Base-by-base conservation (phyloP, 306 rosid genomes). In the Luffa acutangula region DNA sequence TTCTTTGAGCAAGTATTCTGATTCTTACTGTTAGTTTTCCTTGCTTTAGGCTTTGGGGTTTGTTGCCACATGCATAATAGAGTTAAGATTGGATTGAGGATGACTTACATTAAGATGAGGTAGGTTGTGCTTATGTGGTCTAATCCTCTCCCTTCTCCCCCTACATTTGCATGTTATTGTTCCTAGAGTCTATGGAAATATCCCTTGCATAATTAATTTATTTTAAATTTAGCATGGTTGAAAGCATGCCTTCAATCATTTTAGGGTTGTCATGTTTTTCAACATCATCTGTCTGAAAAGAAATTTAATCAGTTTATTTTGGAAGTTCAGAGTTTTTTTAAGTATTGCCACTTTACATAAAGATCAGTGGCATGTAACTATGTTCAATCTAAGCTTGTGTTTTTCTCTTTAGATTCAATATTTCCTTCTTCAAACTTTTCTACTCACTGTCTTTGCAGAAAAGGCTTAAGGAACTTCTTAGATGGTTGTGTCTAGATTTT, bases 1-100 rank as follows among this genome's bases (percentile, higher is more conserved):
- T 21, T 43, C 12, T 36, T 41, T 54, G 34, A 37, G 18, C 15
- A 20, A 54, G 65, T 33, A 53, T 39, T 37, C 20, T 53, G 15
- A 76, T 54, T 54, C 79, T 58, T 76, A 57, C 6, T 18, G 21
- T 76, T n/a, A 54, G 80, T 76, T 56, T 76, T 48, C 10, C n/a
- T 41, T 76, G 69, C 36, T 58, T 39, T n/a, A 49, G 43, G 43
- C 80, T n/a, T 76, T 39, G 39, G 54, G 53, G n/a, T 76, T 42
- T 76, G 51, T 57, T 57, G 69, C 48, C 31, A 56, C 33, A 18
- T 76, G 79, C 66, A 76, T 56, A 56, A 76, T 76, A 20, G 80
- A 56, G 67, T 76, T 11, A n/a, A 56, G 37, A 57, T 73, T 49
- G 46, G 62, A 74, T 34, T 74, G 78, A 10, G 62, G 45, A 70